Evolutionary conservation across 768 basidiomycete genomes (phyloP).

Genomic region (Termitomyces sp.): DNA sequence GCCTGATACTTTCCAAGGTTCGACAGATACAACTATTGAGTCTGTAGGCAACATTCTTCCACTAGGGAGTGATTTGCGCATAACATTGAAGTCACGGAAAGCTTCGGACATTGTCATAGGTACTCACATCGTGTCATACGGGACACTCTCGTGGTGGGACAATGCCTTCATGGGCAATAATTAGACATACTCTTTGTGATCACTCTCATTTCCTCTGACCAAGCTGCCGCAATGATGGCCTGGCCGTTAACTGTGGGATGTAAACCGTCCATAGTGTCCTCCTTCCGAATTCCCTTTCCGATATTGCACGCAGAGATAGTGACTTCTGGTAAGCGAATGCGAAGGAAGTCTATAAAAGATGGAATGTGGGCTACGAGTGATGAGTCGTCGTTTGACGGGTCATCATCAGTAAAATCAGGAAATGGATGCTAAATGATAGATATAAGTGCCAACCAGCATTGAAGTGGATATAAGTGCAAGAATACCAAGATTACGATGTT

Average conservation of each 20-base stretch:
- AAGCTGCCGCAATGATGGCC: slow-evolving; percentile 1
- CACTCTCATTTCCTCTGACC: not conserved
- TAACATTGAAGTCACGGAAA: not conserved
- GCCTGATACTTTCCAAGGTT: no score
- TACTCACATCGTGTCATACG: not conserved
- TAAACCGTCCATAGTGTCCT: slow-evolving; percentile 8
- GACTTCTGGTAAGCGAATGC: not conserved
- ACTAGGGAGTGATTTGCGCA: no score
- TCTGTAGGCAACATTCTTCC: no score
- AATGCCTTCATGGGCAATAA: not conserved
- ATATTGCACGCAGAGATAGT: not conserved
- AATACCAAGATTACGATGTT: slow-evolving; percentile 3
- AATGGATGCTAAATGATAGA: slow-evolving; percentile 2
- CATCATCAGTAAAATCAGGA: slow-evolving; percentile 3
- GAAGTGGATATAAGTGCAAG: no score
- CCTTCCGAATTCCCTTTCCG: not conserved
- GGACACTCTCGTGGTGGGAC: not conserved
- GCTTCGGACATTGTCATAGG: not conserved
- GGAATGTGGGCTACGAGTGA: not conserved
- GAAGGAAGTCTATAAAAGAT: not conserved
- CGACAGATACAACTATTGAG: no score
- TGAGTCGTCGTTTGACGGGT: not conserved
- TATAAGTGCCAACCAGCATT: not conserved
- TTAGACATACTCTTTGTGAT: not conserved
- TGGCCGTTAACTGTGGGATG: slow-evolving; percentile 7